Evolutionary conservation across 306 rosid species (phyloP).

Genomic region (Pyrus bretschneideri): DNA sequence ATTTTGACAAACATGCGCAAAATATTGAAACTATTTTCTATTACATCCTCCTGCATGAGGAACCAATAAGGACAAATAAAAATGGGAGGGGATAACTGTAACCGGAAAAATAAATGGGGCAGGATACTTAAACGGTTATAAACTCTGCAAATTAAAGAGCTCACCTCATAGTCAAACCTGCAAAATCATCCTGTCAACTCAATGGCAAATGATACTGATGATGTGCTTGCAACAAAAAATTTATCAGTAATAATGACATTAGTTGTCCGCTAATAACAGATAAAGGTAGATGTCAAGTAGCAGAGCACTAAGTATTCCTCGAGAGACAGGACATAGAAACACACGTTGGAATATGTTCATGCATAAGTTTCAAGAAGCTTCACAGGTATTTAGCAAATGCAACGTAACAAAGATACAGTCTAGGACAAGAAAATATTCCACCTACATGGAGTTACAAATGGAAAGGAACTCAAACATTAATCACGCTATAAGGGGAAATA

Average conservation of each 20-base stretch:
- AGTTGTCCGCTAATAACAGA: slow-evolving; percentile 15
- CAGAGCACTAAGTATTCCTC: neutral
- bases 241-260: slow-evolving; percentile 10
- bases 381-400: neutral
- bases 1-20: slow-evolving; percentile 77
- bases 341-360: neutral
- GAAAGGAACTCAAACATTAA: neutral
- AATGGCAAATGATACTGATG: slow-evolving; percentile 25
- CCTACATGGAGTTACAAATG: neutral
- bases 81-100: neutral
- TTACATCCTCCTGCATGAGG: slow-evolving; percentile 76
- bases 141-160: slow-evolving; percentile 4
- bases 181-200: slow-evolving; percentile 26
- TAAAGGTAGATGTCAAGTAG: neutral
- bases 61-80: neutral
- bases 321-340: neutral
- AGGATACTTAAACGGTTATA: neutral
- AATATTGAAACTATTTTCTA: slow-evolving; percentile 73
- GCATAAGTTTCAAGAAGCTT: neutral
- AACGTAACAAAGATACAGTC: neutral
- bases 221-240: slow-evolving; percentile 15
- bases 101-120: neutral
- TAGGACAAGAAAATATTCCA: neutral
- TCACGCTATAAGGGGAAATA: neutral
- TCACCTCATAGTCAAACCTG: slow-evolving; percentile 97